Evolutionary conservation across 2,329 filamentous ascomycete genomes (phyloP), one percentile per base, ranked within the genome.

Genomic region (Microsporum ferrugineum): DNA sequence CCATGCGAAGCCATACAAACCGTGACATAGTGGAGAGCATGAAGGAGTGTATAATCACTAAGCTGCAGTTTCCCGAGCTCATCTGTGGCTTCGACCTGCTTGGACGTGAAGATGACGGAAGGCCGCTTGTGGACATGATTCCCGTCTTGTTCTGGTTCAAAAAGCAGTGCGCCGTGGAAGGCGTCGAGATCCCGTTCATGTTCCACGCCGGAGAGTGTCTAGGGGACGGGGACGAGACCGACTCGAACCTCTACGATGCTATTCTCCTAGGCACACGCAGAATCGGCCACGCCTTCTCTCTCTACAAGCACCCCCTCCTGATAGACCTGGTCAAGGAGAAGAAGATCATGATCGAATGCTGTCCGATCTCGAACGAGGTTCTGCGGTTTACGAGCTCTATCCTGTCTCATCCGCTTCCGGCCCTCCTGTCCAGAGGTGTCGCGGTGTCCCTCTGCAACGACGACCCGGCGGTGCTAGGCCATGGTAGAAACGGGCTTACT

Each of bases 61-160:
- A 96, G 74, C 76, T 87, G 58, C 80, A 63, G 14, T 63, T 63
- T 36, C 62, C 62, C 2, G 59, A 63, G 33, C 59, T 61, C 5
- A 60, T 63, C 27, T 56, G 53, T 8, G 92, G 92, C 8, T 96
- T 90, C 73, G 92, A 97, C 73, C 76, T 96, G 7, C 91, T 96
- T 3, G 91, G 90, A 0, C 88, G 92, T 72, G 92, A 96, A 77
- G 88, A 95, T 69, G 72, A 81, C 0, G 91, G 91, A 0, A 83
- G 88, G 10, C 81, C 90, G 0, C 82, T 96, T 31, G 80, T 82
- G 34, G 88, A 94, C 66, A 76, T 95, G 2, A 81, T 92, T 0
- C 91, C 91, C 0, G 84, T 95, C 69, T 78, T 97, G 0, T 92
- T 96, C 73, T 96, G 90, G 90, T 96, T 97, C 80, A 86, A 86